Evolutionary conservation across 768 basidiomycete species (phyloP).

Genomic region (Cystofilobasidium macerans): DNA sequence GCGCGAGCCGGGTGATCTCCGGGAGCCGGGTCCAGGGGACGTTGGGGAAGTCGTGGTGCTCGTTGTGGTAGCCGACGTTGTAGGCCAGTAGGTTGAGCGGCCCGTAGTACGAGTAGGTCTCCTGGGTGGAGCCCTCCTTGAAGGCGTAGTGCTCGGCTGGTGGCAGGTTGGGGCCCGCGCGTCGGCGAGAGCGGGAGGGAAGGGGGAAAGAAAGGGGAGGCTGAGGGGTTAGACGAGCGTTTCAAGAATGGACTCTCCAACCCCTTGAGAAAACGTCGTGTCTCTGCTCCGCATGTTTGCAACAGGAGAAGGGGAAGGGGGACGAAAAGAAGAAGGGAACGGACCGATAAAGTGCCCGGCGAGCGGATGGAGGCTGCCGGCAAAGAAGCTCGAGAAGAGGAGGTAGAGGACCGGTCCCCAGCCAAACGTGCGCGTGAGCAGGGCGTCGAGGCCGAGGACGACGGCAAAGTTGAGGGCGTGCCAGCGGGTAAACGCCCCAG

Average conservation of each 20-base stretch:
- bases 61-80: slow-evolving; percentile 98
- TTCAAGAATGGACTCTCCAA: too few species aligned
- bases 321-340: slow-evolving; percentile 48
- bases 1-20: slow-evolving; percentile 65
- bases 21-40: slow-evolving; percentile 90
- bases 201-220: too few species aligned
- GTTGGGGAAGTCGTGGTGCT: slow-evolving; percentile 98
- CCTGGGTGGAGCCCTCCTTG: slow-evolving; percentile 54
- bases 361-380: slow-evolving; percentile 87
- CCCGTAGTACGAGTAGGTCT: slow-evolving; percentile 96
- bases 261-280: too few species aligned
- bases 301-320: neutral
- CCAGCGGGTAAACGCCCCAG: slow-evolving; percentile 62
- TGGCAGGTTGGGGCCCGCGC: too few species aligned
- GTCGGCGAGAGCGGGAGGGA: neutral
- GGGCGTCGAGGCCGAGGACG: slow-evolving; percentile 61
- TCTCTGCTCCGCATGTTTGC: too few species aligned
- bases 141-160: slow-evolving; percentile 26
- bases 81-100: slow-evolving; percentile 79
- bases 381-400: slow-evolving; percentile 60
- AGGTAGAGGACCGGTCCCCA: slow-evolving; percentile 19
- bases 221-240: too few species aligned
- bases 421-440: slow-evolving; percentile 41
- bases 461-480: slow-evolving; percentile 64
- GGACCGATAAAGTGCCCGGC: slow-evolving; percentile 98